Conservation (phyloP, 176 grass and related monocot species). For the Thalia dealbata region DNA sequence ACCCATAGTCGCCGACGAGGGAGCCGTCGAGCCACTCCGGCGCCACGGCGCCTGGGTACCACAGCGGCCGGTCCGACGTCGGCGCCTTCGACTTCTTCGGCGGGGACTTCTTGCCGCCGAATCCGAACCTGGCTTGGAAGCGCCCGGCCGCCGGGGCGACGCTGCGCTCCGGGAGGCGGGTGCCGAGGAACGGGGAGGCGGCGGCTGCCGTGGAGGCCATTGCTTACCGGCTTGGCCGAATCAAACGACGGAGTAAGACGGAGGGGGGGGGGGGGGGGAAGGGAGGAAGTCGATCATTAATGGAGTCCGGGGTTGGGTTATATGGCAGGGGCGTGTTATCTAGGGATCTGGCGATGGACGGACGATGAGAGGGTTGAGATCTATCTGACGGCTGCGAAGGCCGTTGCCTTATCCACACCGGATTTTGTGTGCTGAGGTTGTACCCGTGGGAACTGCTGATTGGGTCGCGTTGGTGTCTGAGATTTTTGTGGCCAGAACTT, state of each 20-base stretch:
- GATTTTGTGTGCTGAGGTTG: conserved; percentile 27
- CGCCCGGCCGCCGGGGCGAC: conserved; percentile 35
- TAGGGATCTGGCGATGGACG: conserved; percentile 42
- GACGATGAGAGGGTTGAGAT: conserved; percentile 26
- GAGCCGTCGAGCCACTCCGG: conserved; percentile 85
- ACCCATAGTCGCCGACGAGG: conserved; percentile 79
- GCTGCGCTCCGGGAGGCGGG: conserved; percentile 39
- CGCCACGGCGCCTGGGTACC: conserved; percentile 68
- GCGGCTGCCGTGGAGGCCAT: conserved; percentile 72
- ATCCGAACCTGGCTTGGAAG: conserved; percentile 57
- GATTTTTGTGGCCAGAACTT: not conserved
- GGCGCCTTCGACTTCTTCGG: conserved; percentile 38
- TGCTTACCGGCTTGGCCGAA: not conserved
- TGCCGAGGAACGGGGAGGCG: conserved; percentile 72
- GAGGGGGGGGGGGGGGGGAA: not conserved
- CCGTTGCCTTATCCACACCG: conserved; percentile 63
- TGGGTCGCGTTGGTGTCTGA: not conserved
- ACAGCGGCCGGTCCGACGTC: conserved; percentile 58
- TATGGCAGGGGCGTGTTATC: conserved; percentile 38
- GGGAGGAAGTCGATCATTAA: not conserved
- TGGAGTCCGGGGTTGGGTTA: conserved; percentile 10
- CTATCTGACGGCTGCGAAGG: conserved; percentile 50
- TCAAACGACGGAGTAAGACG: no score
- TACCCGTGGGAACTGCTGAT: not conserved
- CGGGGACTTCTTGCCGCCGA: conserved; percentile 41